Base-by-base conservation (phyloP, 495 filamentous ascomycete genomes). In the Aspergillus coremiiformis region DNA sequence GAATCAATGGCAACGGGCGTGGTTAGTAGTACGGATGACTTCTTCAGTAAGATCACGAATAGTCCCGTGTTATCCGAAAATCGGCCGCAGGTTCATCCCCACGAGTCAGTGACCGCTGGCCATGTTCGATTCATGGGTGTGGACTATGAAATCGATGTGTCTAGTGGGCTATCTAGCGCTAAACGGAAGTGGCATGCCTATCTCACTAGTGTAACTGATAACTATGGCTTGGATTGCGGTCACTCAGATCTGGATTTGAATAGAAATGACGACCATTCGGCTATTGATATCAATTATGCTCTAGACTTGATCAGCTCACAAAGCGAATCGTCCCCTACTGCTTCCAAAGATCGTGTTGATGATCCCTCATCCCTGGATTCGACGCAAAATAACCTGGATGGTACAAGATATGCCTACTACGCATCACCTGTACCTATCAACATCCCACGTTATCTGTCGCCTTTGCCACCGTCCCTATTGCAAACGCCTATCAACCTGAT, bases 401-500 rank as follows among this genome's bases (percentile, higher is more conserved):
- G 45, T 30, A 32, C 24, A 44, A 47, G 45, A 39, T 41, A 56
- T 32, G 22, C 56, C 7, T 91, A 91, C 54, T 90, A 93, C 69
- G 75, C 78, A 4, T 79, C 79, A 14, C 78, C 84, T 2, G 83
- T 87, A 3, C 69, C 79, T 2, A 82, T 91, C 48, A 79, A 77
- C 44, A 86, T 90, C 46, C 82, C 86, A 4, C 73, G 75, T 57
- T 74, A 73, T 23, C 63, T 89, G 14, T 80, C 84, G 49, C 84
- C 84, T n/a, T 66, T 88, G 39, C 85, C 85, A 7, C 66, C 78
- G 17, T 76, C 83, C 47, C 71, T 91, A 27, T 61, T 86, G 42
- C 76, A 84, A 43, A 89, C 88, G 61, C 85, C 82, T 17, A 89
- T 90, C 80, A 89, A 90, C 61, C 65, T 92, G 41, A 78, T 91